Conservation (phyloP, 352 stramenopile genomes). For the Albugo laibachii region DNA sequence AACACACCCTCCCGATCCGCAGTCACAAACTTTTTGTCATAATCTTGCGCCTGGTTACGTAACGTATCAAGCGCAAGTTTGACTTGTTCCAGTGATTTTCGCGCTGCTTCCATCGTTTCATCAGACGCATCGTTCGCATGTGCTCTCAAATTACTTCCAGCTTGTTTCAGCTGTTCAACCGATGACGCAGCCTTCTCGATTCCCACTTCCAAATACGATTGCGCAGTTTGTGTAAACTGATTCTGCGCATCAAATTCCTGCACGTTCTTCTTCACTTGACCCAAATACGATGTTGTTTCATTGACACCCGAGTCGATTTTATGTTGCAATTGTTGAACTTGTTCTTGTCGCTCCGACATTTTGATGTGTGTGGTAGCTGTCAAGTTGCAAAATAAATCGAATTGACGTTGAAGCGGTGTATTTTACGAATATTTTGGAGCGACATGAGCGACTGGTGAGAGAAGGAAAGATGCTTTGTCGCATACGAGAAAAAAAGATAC, state of each 20-base stretch:
- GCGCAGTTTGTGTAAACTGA: constrained; percentile 21
- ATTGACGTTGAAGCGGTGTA: not conserved
- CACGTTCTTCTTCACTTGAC: constrained; percentile 28
- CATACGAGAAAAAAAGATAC: no score
- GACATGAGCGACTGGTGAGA: no score
- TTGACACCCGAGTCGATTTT: constrained; percentile 28
- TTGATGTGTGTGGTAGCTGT: not conserved
- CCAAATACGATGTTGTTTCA: constrained; percentile 34
- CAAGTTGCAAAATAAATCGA: not conserved
- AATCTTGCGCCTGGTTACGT: constrained; percentile 22
- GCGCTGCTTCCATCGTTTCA: constrained; percentile 20
- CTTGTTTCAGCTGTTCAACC: constrained; percentile 16
- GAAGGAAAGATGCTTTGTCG: no score
- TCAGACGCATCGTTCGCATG: constrained; percentile 2
- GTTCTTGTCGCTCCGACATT: constrained; percentile 8
- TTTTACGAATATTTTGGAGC: no score
- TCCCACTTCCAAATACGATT: constrained; percentile 19
- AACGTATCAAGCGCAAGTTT: constrained; percentile 22
- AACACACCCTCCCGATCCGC: constrained; percentile 4
- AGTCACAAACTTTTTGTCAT: constrained; percentile 30
- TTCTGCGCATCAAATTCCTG: constrained; percentile 28
- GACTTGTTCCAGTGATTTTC: constrained; percentile 19
- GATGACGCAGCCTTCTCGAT: constrained; percentile 14
- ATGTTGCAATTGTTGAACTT: constrained; percentile 24
- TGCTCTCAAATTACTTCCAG: not conserved